phyloP scores from a whole-genome alignment of 306 rosid genomes.

The Glycine tomentella region DNA sequence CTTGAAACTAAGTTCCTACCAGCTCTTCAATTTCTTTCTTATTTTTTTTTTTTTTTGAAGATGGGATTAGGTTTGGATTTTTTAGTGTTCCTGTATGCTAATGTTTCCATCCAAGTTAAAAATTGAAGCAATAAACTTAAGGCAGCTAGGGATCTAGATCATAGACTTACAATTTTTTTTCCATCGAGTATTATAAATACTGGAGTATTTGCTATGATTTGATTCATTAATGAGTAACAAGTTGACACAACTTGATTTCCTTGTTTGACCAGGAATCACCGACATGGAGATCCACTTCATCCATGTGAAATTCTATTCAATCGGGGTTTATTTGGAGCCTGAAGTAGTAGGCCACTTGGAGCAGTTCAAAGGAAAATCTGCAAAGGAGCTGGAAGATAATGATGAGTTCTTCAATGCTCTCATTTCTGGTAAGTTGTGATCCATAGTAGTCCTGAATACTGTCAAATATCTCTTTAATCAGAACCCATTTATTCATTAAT shows the following conservation, averaged over 20 bases:
- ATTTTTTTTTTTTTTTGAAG: conserved; percentile 30
- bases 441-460: background rate
- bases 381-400: conserved; percentile 62
- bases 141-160: background rate
- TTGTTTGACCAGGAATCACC: conserved; percentile 63
- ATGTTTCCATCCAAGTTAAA: conserved; percentile 20
- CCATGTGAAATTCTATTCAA: conserved; percentile 89
- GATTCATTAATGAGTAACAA: background rate
- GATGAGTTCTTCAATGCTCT: conserved; percentile 90
- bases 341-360: conserved; percentile 71
- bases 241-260: background rate
- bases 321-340: conserved; percentile 88
- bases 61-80: conserved; percentile 1
- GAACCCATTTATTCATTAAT: too few species aligned
- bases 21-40: background rate
- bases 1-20: background rate
- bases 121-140: background rate
- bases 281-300: conserved; percentile 94
- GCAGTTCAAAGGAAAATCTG: conserved; percentile 83
- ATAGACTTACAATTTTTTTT: background rate
- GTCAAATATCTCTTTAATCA: background rate
- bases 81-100: background rate
- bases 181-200: too few species aligned
- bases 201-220: background rate
- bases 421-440: conserved; percentile 61